These are phyloP conservation scores for Leccinum fibrillosum DNA, from an alignment of 768 basidiomycete species.

Conservation along the genomic window DNA sequence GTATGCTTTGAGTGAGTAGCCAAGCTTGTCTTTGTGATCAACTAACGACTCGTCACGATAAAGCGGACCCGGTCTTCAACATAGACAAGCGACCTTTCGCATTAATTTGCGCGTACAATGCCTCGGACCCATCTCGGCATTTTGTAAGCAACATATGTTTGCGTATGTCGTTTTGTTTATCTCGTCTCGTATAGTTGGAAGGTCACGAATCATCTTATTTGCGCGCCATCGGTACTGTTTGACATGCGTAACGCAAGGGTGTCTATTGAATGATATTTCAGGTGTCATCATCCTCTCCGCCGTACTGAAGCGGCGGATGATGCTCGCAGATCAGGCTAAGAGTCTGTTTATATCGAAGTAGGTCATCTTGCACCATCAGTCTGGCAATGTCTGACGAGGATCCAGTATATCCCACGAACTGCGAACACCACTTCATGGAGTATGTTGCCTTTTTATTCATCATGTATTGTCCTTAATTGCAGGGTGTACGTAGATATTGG, in stretches of 20 bases:
- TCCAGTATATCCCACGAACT: no score
- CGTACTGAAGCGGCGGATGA: no score
- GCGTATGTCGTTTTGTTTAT: constrained; percentile 6
- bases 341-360: no score
- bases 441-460: constrained; percentile 32
- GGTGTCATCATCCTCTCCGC: constrained; percentile 93
- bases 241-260: neutral
- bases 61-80: constrained; percentile 79
- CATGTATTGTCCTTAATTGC: neutral
- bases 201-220: constrained; percentile 89
- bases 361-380: no score
- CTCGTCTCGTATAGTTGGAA: constrained; percentile 55
- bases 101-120: constrained; percentile 87
- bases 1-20: constrained; percentile 76
- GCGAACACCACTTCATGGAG: constrained; percentile 66
- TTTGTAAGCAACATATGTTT: constrained; percentile 52
- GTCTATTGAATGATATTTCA: constrained; percentile 15
- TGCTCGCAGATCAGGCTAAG: no score
- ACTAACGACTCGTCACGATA: constrained; percentile 1
- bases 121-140: constrained; percentile 72
- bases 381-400: no score
- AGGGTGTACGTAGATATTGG: constrained; percentile 58
- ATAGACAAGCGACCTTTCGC: constrained; percentile 85
- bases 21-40: neutral
- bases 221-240: constrained; percentile 70